Percentiles rank a stretch among this genome's conserved stretches.
phyloP scores from a whole-genome alignment of 1,284 basidiomycete genomes.

The Leccinum griseonigrum region DNA sequence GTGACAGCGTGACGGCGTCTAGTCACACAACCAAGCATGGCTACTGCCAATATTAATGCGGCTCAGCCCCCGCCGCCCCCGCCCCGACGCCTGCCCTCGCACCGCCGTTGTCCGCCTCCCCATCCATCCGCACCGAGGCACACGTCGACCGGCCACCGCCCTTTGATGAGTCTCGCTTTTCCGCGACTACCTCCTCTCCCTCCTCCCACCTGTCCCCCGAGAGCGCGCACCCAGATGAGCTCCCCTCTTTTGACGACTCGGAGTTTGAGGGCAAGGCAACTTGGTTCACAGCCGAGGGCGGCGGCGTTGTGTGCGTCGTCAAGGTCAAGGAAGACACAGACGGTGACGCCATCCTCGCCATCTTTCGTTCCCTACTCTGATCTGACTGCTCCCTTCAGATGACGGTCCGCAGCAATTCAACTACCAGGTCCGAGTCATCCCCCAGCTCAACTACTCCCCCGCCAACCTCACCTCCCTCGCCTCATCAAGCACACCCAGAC shows the following conservation, averaged over 20 bases:
- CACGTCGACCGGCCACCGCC: conserved; percentile 30
- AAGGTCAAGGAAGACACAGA: conserved; percentile 72
- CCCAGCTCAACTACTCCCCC: conserved; percentile 78
- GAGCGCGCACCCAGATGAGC: conserved; percentile 60
- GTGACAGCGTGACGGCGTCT: not conserved
- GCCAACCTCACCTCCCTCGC: conserved; percentile 86
- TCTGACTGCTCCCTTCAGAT: conserved; percentile 39
- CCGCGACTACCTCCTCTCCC: conserved; percentile 61
- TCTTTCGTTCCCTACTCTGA: conserved; percentile 1
- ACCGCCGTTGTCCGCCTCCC: conserved; percentile 27
- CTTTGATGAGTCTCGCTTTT: conserved; percentile 66
- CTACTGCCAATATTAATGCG: not conserved
- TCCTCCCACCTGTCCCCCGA: conserved; percentile 76
- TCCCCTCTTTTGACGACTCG: conserved; percentile 58
- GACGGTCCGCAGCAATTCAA: conserved; percentile 59
- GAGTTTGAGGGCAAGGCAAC: conserved; percentile 73
- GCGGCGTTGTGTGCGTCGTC: conserved; percentile 73
- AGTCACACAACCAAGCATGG: not conserved
- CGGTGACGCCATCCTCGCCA: conserved; percentile 42
- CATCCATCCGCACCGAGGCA: conserved; percentile 29
- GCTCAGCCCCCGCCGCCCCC: not conserved
- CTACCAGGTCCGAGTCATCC: conserved; percentile 71
- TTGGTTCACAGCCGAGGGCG: conserved; percentile 72
- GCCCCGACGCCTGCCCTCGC: conserved; percentile 9
- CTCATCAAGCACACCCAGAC: conserved; percentile 90